These are phyloP conservation scores for Oemleria cerasiformis DNA, from an alignment of 306 rosid genomes.

Conservation along the genomic window DNA sequence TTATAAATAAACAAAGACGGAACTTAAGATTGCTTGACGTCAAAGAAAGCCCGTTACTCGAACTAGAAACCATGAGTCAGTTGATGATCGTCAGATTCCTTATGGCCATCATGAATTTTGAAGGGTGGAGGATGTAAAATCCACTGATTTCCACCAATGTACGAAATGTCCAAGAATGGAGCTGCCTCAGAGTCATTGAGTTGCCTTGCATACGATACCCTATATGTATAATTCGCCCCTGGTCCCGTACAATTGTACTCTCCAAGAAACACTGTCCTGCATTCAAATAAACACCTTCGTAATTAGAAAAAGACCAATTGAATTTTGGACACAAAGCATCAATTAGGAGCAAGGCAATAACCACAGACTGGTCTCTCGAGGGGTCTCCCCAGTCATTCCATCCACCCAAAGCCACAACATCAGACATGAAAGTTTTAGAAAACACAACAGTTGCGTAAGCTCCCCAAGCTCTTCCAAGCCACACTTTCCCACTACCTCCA, in stretches of 20 bases:
- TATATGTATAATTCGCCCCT: constrained; percentile 50
- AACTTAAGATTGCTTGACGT: not conserved
- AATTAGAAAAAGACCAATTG: not conserved
- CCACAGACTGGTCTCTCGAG: constrained; percentile 59
- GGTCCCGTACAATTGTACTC: constrained; percentile 58
- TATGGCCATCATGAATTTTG: not conserved
- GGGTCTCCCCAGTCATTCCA: constrained; percentile 81
- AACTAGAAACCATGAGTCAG: not conserved
- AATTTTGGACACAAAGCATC: not conserved
- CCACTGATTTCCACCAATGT: constrained; percentile 57
- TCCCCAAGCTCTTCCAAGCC: constrained; percentile 96
- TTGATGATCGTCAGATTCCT: not conserved
- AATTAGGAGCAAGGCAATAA: not conserved
- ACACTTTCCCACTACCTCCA: constrained; percentile 65
- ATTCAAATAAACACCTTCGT: not conserved
- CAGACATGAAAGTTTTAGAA: constrained; percentile 59
- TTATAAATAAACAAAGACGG: not conserved
- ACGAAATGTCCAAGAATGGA: constrained; percentile 41
- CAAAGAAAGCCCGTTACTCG: not conserved
- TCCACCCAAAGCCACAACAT: constrained; percentile 54
- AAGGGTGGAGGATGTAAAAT: constrained; percentile 31
- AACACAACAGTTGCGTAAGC: constrained; percentile 56
- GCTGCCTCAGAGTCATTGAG: constrained; percentile 53
- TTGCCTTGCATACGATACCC: constrained; percentile 64
- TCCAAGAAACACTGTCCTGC: constrained; percentile 68